A percentile compares a stretch with the other conserved stretches of the same genome.
These are phyloP conservation scores for Backusella tuberculispora DNA, from an alignment of 192 early-diverging fungal species.

Conservation along the genomic window DNA sequence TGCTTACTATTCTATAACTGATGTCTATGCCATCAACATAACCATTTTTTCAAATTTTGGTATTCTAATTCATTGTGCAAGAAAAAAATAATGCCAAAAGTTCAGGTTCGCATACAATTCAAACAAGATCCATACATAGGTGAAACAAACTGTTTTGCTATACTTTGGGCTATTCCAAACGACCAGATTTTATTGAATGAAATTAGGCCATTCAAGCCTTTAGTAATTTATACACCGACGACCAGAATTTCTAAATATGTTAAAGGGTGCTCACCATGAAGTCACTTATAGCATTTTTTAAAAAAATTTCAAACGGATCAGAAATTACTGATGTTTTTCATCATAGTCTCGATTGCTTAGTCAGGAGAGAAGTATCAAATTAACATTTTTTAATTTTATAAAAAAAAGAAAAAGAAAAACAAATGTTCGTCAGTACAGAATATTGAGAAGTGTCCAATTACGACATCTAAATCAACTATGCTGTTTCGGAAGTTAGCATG, in stretches of 20 bases:
- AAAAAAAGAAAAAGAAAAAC: background rate
- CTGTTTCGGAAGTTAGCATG: constrained; percentile 11
- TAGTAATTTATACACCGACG: background rate
- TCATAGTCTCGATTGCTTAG: background rate
- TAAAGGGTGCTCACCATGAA: background rate
- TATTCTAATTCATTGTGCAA: too few species aligned
- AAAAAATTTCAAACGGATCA: background rate
- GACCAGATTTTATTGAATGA: background rate
- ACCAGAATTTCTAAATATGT: background rate
- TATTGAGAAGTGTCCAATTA: background rate
- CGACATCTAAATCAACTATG: background rate
- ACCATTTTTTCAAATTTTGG: too few species aligned
- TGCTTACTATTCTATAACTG: too few species aligned
- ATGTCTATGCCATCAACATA: too few species aligned
- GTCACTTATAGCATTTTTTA: background rate
- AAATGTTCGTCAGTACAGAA: background rate
- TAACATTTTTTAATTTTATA: background rate
- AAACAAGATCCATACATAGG: too few species aligned
- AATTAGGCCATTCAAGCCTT: background rate
- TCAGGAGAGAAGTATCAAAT: background rate
- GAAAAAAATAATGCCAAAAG: too few species aligned
- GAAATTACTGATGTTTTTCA: background rate
- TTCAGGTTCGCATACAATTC: too few species aligned
- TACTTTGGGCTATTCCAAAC: too few species aligned
- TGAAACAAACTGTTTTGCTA: too few species aligned